Conservation (phyloP, 2,329 filamentous ascomycete genomes). For the Karstenula rhodostoma region DNA sequence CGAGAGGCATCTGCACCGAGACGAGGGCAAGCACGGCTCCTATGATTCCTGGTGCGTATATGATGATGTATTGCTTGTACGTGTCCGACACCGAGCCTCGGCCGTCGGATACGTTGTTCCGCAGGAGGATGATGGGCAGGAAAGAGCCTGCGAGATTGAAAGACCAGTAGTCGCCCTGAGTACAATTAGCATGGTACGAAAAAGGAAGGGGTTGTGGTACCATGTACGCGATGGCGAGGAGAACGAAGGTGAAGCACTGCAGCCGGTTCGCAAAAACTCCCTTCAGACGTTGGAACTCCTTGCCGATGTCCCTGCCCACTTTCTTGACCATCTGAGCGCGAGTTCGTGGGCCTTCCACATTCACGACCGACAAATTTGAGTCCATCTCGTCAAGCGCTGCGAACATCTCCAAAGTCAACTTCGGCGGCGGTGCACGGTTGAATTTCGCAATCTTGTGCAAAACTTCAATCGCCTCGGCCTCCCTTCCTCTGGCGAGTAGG, state of each 20-base stretch:
- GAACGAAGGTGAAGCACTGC: constrained; percentile 34
- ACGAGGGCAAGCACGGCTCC: constrained; percentile 34
- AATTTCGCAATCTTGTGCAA: constrained; percentile 40
- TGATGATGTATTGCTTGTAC: constrained; percentile 41
- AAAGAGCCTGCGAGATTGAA: constrained; percentile 40
- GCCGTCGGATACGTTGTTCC: constrained; percentile 39
- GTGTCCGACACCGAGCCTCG: constrained; percentile 33
- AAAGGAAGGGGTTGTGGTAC: constrained; percentile 7
- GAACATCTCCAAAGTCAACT: constrained; percentile 37
- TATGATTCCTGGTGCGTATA: constrained; percentile 39
- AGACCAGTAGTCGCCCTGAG: constrained; percentile 42
- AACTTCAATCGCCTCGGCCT: constrained; percentile 38
- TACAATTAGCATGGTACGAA: not conserved
- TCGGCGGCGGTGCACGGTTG: constrained; percentile 34
- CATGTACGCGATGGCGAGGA: constrained; percentile 40
- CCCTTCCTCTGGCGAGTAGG: constrained; percentile 33
- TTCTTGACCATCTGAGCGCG: constrained; percentile 30
- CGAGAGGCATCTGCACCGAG: constrained; percentile 36
- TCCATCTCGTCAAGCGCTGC: constrained; percentile 32
- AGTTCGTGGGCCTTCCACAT: constrained; percentile 11
- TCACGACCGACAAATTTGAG: constrained; percentile 4
- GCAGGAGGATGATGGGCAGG: constrained; percentile 37
- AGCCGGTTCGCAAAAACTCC: constrained; percentile 39
- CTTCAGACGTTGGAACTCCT: constrained; percentile 36
- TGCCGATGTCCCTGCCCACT: constrained; percentile 30